Percentiles rank a stretch among this genome's conserved stretches.
Conservation (phyloP, 768 basidiomycete genomes). For the Macrocybe gigantea region DNA sequence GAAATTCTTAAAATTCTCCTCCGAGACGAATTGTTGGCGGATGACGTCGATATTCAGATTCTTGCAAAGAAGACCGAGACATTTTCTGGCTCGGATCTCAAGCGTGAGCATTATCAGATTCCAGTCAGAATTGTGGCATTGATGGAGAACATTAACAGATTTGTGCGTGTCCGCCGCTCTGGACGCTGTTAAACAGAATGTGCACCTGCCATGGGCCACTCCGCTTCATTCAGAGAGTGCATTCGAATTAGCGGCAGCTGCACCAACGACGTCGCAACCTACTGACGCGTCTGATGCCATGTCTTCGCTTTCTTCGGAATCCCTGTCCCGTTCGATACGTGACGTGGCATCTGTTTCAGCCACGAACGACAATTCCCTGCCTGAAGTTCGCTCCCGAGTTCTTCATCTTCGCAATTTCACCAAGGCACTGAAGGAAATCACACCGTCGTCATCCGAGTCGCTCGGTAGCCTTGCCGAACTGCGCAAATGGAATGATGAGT, state of each 20-base stretch:
- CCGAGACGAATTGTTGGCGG: constrained; percentile 67
- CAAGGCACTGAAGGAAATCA: constrained; percentile 84
- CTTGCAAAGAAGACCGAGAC: constrained; percentile 72
- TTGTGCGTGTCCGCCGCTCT: constrained; percentile 90
- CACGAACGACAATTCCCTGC: background rate
- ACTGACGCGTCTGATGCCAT: too few species aligned
- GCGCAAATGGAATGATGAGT: constrained; percentile 90
- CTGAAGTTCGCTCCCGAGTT: constrained; percentile 11
- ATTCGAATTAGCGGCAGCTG: too few species aligned
- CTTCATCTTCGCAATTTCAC: constrained; percentile 64
- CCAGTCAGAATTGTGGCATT: constrained; percentile 6
- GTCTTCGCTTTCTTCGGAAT: too few species aligned
- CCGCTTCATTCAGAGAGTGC: constrained; percentile 4
- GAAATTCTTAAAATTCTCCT: constrained; percentile 86
- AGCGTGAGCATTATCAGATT: constrained; percentile 54
- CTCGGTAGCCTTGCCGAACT: constrained; percentile 70
- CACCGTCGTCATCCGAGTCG: constrained; percentile 82
- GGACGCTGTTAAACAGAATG: constrained; percentile 83
- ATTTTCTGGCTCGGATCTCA: constrained; percentile 93
- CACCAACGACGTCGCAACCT: too few species aligned
- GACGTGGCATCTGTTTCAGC: too few species aligned
- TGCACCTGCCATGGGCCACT: constrained; percentile 72
- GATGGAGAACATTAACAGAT: constrained; percentile 40
- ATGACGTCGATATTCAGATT: constrained; percentile 53
- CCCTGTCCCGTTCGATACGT: too few species aligned